Percentiles rank a stretch among this genome's conserved stretches.
phyloP scores from a whole-genome alignment of 208 protist species.

The Jaenimonas drosophilae region DNA sequence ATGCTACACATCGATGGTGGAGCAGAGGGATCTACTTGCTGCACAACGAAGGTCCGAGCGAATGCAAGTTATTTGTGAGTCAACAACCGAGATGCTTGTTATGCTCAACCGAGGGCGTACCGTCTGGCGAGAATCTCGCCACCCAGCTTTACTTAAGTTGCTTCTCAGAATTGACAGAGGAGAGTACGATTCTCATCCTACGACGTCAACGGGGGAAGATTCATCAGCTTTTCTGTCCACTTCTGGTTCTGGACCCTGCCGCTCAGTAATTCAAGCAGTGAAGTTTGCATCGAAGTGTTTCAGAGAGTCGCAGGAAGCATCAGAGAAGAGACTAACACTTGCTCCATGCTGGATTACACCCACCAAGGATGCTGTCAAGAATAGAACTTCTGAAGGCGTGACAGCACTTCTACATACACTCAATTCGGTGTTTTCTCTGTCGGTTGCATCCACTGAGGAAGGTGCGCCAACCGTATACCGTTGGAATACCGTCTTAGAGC shows the following conservation, averaged over 20 bases:
- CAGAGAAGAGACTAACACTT: constrained; percentile 3
- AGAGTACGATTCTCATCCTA: constrained; percentile 1
- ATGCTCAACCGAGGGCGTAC: constrained; percentile 37
- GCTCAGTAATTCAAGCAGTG: no score
- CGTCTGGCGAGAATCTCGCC: constrained; percentile 46
- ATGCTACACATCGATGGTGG: constrained; percentile 52
- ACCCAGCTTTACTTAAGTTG: constrained; percentile 31
- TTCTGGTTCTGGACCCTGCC: constrained; percentile 40
- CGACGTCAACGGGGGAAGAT: not conserved
- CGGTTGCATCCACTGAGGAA: not conserved
- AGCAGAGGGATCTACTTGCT: constrained; percentile 60
- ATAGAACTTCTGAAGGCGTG: constrained; percentile 18
- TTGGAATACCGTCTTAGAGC: constrained; percentile 10
- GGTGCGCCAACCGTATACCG: constrained; percentile 4
- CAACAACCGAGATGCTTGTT: constrained; percentile 27
- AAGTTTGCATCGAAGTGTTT: constrained; percentile 5
- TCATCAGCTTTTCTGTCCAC: constrained; percentile 39
- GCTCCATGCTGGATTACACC: constrained; percentile 24
- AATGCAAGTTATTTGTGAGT: constrained; percentile 42
- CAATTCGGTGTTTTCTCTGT: constrained; percentile 9
- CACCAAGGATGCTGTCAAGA: constrained; percentile 14
- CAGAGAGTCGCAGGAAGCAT: constrained; percentile 5
- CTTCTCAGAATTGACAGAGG: constrained; percentile 22
- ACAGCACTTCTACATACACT: constrained; percentile 9
- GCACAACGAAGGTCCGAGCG: constrained; percentile 68